Percentiles rank a stretch among this genome's conserved stretches.
Evolutionary conservation across 2,329 filamentous ascomycete genomes (phyloP).

Genomic region (Aotearoamyces nothofagi): DNA sequence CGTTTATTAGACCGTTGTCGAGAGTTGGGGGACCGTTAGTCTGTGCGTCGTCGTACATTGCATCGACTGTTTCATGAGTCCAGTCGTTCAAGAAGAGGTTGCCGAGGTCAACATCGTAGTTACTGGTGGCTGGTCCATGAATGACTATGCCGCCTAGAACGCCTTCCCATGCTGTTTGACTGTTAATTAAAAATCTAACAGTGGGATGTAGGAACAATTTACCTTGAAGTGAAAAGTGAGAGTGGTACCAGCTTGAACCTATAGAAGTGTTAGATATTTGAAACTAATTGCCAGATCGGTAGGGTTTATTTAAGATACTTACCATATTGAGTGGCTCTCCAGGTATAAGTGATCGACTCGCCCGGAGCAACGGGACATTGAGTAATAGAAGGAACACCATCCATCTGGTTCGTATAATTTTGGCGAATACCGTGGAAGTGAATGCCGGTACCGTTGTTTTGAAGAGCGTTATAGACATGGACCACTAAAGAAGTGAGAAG

Average conservation of each 20-base stretch:
- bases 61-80: constrained; percentile 5
- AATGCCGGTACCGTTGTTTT: constrained; percentile 27
- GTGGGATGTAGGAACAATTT: too few relatives aligned
- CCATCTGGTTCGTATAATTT: constrained; percentile 18
- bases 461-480: constrained; percentile 11
- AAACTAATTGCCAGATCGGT: too few relatives aligned
- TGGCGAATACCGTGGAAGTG: constrained; percentile 32
- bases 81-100: constrained; percentile 7
- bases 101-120: constrained; percentile 7
- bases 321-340: constrained; percentile 17
- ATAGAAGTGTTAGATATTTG: too few relatives aligned
- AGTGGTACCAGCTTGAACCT: constrained; percentile 11
- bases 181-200: too few relatives aligned
- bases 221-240: constrained; percentile 33
- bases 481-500: constrained; percentile 4
- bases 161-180: constrained; percentile 33
- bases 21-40: constrained; percentile 4
- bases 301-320: too few relatives aligned
- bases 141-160: constrained; percentile 42
- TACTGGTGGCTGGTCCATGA: constrained; percentile 17
- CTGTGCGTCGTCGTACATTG: constrained; percentile 4
- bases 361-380: constrained; percentile 56
- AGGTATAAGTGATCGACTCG: constrained; percentile 24
- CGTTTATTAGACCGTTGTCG: constrained; percentile 9
- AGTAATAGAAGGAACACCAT: constrained; percentile 30